Evolutionary conservation across 2,329 filamentous ascomycete genomes (phyloP), one percentile per base, ranked within the genome.

Genomic region (Sporothrix pseudoabietina): DNA sequence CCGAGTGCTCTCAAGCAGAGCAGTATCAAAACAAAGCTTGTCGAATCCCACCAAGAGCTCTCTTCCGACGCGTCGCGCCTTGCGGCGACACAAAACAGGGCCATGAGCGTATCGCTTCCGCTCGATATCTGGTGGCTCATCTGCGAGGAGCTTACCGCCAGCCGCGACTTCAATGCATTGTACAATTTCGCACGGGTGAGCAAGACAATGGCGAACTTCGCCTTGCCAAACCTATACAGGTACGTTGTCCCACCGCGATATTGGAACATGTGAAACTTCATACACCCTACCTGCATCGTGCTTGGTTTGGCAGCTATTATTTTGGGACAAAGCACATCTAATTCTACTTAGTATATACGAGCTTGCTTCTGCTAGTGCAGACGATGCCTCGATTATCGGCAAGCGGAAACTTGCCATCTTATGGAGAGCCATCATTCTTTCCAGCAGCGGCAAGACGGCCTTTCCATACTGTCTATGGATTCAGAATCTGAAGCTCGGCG

Each of bases 381-480:
- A 84, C 63, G 84, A 85, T 79, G 82, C 77, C 80, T 82, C 80
- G 77, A 83, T 73, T 76, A 79, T 75, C 30, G 79, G 78, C 69
- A 78, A 79, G 74, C 74, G 84, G 71, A 87, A 87, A 80, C 90
- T 88, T 86, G 87, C 88, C 1, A 84, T 87, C 7, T 80, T 92
- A 68, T 94, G 91, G 91, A 86, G 87, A 69, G 90, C 90, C 1
- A 87, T 93, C 76, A 87, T 92, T 73, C 82, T 89, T 8, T 93
- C 91, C 9, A 89, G 89, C 73, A 81, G 90, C 59, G 87, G 85
- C 32, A 81, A 83, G 75, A 92, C 91, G 0, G 82, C 88, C 22
- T 91, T 89, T 75, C 90, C 91, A 0, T 94, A 94, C 78, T 91
- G 88, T 77, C 84, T 87, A 52, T 92, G 91, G 80, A 87, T 93